phyloP scores from a whole-genome alignment of 2,329 filamentous ascomycete genomes.

The Xylariales sp. region DNA sequence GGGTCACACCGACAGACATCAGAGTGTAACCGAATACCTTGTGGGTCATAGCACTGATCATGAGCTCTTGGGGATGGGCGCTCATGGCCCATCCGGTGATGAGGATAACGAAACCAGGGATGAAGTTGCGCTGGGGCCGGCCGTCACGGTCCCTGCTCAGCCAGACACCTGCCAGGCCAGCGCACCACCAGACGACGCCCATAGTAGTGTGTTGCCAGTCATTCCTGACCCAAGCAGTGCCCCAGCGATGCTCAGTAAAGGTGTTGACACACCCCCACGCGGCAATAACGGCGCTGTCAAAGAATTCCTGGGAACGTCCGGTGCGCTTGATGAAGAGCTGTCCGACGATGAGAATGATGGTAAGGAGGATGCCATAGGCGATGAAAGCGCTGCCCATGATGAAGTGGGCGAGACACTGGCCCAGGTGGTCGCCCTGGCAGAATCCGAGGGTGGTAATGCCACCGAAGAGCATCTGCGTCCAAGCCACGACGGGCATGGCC shows the following conservation, averaged over 20 bases:
- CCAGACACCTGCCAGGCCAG: constrained; percentile 89
- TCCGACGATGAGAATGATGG: constrained; percentile 80
- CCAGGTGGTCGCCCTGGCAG: constrained; percentile 85
- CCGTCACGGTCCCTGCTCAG: constrained; percentile 80
- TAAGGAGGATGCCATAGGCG: constrained; percentile 83
- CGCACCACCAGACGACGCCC: constrained; percentile 98
- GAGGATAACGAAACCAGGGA: constrained; percentile 86
- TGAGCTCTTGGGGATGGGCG: constrained; percentile 77
- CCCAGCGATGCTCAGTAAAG: constrained; percentile 97
- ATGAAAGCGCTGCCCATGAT: constrained; percentile 99
- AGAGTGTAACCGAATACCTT: constrained; percentile 89
- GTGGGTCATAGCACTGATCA: constrained; percentile 84
- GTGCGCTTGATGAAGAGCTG: constrained; percentile 80
- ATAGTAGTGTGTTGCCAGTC: constrained; percentile 98
- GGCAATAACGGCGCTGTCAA: constrained; percentile 85
- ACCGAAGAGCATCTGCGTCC: constrained; percentile 94
- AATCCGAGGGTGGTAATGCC: constrained; percentile 90
- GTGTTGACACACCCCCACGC: constrained; percentile 97
- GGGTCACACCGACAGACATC: constrained; percentile 79
- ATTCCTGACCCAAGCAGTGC: constrained; percentile 80
- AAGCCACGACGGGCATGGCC: constrained; percentile 77
- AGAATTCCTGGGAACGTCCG: constrained; percentile 92
- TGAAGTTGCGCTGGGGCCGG: constrained; percentile 83
- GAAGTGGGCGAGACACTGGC: constrained; percentile 93
- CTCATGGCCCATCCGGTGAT: constrained; percentile 97